phyloP scores from a whole-genome alignment of 768 basidiomycete species.

The Flagelloscypha sp. region DNA sequence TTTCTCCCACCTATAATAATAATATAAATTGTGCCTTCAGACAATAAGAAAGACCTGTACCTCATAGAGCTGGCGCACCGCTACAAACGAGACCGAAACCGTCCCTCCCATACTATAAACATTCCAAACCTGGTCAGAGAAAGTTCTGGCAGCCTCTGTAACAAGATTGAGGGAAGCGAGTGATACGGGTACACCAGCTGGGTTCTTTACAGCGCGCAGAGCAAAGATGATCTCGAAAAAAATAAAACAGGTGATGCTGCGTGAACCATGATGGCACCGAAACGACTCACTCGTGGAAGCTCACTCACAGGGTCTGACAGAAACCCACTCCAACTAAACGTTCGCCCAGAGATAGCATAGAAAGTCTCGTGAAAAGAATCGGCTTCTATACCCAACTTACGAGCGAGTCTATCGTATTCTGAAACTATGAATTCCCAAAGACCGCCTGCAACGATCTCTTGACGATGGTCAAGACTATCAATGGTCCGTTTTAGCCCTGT shows the following conservation, averaged over 20 bases:
- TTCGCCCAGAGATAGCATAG: no score
- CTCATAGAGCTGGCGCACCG: constrained; percentile 35
- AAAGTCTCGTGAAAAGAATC: no score
- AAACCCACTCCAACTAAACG: constrained; percentile 27
- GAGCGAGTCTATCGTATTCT: no score
- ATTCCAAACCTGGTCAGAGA: constrained; percentile 23
- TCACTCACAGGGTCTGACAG: constrained; percentile 48
- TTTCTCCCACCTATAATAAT: constrained; percentile 29
- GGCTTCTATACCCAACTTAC: no score
- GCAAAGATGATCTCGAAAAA: constrained; percentile 26
- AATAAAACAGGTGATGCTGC: no score
- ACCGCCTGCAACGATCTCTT: constrained; percentile 39
- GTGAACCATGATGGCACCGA: no score
- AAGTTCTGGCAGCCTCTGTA: constrained; percentile 21
- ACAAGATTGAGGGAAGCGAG: constrained; percentile 31
- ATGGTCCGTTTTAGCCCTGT: constrained; percentile 34
- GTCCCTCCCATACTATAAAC: constrained; percentile 30
- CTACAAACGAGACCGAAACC: constrained; percentile 27
- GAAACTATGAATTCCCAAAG: constrained; percentile 34
- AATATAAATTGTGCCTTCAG: no score
- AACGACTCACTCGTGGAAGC: constrained; percentile 46
- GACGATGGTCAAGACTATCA: constrained; percentile 28
- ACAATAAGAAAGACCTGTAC: no score
- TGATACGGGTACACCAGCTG: constrained; percentile 28
- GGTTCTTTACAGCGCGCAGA: constrained; percentile 28